Evolutionary conservation across 1,284 basidiomycete genomes (phyloP).

Genomic region (Malassezia equina): DNA sequence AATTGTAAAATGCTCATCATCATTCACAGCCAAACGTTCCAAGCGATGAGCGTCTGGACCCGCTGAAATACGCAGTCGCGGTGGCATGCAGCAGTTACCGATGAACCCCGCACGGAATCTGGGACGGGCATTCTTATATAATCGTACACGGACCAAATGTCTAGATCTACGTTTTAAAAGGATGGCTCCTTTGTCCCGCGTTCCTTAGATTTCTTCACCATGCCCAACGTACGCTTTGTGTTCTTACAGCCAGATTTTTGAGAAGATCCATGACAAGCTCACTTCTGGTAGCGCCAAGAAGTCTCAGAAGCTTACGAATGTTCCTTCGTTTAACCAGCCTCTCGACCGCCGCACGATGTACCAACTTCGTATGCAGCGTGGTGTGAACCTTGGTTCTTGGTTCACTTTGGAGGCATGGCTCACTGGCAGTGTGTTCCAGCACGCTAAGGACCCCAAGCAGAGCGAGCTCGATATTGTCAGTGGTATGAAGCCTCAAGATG

Average conservation of each 20-base stretch:
- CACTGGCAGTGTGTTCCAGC: slow-evolving; percentile 38
- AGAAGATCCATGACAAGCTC: slow-evolving; percentile 3
- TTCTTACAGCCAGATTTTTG: slow-evolving; percentile 2
- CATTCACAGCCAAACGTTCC: slow-evolving; percentile 31
- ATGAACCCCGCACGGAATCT: background rate
- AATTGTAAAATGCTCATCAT: slow-evolving; percentile 21
- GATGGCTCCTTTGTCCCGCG: background rate
- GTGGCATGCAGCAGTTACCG: slow-evolving; percentile 26
- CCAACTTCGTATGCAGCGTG: slow-evolving; percentile 65
- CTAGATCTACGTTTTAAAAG: background rate
- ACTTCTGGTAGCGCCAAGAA: background rate
- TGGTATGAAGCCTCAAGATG: slow-evolving; percentile 52
- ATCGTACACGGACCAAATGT: background rate
- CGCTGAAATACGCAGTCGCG: slow-evolving; percentile 35
- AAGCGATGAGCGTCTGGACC: slow-evolving; percentile 28
- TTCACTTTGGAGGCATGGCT: slow-evolving; percentile 47
- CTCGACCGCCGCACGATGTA: slow-evolving; percentile 48
- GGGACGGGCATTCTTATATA: background rate
- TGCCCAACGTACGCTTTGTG: slow-evolving; percentile 9
- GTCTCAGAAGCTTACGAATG: background rate
- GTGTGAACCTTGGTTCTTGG: slow-evolving; percentile 65
- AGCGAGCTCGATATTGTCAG: slow-evolving; percentile 59
- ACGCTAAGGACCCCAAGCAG: slow-evolving; percentile 26
- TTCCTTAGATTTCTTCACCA: background rate
- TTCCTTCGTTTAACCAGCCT: background rate